These are phyloP conservation scores for Aspergillus versicolor DNA, from an alignment of 2,329 filamentous ascomycete species.

Conservation along the genomic window DNA sequence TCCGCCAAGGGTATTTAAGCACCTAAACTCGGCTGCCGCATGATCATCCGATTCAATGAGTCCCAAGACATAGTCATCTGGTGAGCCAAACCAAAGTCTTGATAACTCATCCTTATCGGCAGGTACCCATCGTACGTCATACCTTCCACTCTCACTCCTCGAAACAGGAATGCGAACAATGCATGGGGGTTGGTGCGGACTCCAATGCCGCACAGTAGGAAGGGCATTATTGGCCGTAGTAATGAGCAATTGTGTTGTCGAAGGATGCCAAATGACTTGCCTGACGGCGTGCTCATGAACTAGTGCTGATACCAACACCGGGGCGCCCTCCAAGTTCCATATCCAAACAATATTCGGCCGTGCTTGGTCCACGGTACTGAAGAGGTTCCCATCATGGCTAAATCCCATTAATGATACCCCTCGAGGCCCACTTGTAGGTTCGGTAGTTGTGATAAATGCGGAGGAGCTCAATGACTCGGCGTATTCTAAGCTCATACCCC, in stretches of 20 bases:
- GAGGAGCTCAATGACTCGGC: conserved; percentile 39
- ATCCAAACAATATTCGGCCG: conserved; percentile 48
- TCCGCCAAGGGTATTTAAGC: conserved; percentile 28
- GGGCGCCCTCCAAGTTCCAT: conserved; percentile 37
- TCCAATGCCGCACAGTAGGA: conserved; percentile 36
- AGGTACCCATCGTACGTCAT: conserved; percentile 35
- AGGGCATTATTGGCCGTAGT: conserved; percentile 35
- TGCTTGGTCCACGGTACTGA: conserved; percentile 41
- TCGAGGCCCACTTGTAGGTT: conserved; percentile 29
- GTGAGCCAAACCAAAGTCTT: conserved; percentile 36
- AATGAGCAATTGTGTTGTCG: conserved; percentile 37
- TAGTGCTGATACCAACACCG: conserved; percentile 34
- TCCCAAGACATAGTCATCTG: conserved; percentile 36
- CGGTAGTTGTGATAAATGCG: conserved; percentile 31
- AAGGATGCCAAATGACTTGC: conserved; percentile 42
- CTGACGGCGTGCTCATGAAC: conserved; percentile 44
- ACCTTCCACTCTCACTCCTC: conserved; percentile 35
- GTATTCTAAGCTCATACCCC: conserved; percentile 35
- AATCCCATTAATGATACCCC: conserved; percentile 43
- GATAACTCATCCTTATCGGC: conserved; percentile 21
- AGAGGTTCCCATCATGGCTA: conserved; percentile 34
- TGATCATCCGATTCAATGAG: conserved; percentile 24
- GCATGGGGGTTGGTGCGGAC: conserved; percentile 27
- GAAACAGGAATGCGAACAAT: conserved; percentile 32
- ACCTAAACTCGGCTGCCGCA: conserved; percentile 25